A percentile compares a stretch with the other conserved stretches of the same genome.
phyloP scores from a whole-genome alignment of 2,329 filamentous ascomycete species.

The Aureobasidium sp. region DNA sequence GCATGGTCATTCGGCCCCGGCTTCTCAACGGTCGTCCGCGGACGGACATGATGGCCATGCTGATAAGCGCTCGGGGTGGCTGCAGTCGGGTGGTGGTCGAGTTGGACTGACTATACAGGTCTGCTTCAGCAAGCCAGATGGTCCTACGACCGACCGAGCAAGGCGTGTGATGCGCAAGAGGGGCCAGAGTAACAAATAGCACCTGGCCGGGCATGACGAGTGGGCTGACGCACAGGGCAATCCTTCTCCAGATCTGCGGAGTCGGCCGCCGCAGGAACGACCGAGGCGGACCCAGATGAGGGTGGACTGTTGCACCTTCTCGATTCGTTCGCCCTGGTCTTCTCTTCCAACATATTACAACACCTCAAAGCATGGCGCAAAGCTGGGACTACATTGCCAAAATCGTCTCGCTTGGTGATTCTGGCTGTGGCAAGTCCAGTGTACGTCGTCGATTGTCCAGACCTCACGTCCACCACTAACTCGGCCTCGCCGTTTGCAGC shows the following conservation, averaged over 20 bases:
- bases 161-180: not conserved
- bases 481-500: conserved; percentile 36
- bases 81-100: no score
- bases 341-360: not conserved
- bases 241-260: conserved; percentile 9
- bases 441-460: conserved; percentile 34
- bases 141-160: not conserved
- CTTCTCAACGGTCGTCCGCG: not conserved
- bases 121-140: not conserved
- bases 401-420: conserved; percentile 95
- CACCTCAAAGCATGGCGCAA: conserved; percentile 39
- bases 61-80: not conserved
- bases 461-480: conserved; percentile 12
- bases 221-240: not conserved
- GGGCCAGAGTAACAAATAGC: not conserved
- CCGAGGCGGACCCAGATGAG: not conserved
- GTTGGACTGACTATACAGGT: not conserved
- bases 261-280: conserved; percentile 4
- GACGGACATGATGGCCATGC: not conserved
- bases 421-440: conserved; percentile 87
- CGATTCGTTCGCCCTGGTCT: not conserved
- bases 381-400: conserved; percentile 99
- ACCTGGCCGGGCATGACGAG: not conserved
- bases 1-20: conserved; percentile 8
- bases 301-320: not conserved